Base-by-base conservation (phyloP, 495 filamentous ascomycete genomes). In the Pseudomonodictys pantanalensis region DNA sequence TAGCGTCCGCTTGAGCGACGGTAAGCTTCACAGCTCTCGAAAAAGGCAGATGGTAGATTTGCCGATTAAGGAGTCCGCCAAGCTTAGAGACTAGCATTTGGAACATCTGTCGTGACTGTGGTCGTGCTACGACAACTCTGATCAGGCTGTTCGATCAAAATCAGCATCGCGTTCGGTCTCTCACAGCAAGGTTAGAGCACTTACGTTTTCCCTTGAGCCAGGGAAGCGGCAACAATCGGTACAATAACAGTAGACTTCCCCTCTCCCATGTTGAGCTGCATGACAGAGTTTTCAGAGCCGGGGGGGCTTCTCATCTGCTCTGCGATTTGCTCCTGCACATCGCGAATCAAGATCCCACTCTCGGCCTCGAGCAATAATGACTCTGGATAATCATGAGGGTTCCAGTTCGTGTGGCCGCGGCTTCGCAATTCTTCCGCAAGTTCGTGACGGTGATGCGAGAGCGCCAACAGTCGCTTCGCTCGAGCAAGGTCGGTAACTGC, bases 231-330 rank as follows among this genome's bases (percentile, higher is more conserved):
- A 7, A 86, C 79, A 38, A 85, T 80, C 0, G 87, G 86, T 3
- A 88, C 78, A 51, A 91, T 87, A 1, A 88, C 81, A 0, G 84
- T 84, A 0, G 85, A 85, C 64, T 91, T 91, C 0, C 87, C 87
- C 66, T 87, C 79, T 0, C 87, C 87, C 86, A 90, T 90, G 61
- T 88, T 89, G 50, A 91, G 73, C 64, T 90, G 86, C 69, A 89
- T 74, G 11, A 84, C 81, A 0, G 76, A 67, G 64, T 84, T 89
- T 0, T 55, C 28, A 0, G 58, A 69, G 0, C 64, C 70, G 0
- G 62, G 62, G 0, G 86, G 85, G 0, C 48, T 42, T 9, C 76
- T 79, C 84, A 89, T 89, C 47, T 76, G 69, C 2, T 45, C 28
- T 0, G 86, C 82, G 41, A 89, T 82, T 2, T 77, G 59, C 3